Conservation (phyloP, 768 basidiomycete genomes). For the Tulasnella sp. region DNA sequence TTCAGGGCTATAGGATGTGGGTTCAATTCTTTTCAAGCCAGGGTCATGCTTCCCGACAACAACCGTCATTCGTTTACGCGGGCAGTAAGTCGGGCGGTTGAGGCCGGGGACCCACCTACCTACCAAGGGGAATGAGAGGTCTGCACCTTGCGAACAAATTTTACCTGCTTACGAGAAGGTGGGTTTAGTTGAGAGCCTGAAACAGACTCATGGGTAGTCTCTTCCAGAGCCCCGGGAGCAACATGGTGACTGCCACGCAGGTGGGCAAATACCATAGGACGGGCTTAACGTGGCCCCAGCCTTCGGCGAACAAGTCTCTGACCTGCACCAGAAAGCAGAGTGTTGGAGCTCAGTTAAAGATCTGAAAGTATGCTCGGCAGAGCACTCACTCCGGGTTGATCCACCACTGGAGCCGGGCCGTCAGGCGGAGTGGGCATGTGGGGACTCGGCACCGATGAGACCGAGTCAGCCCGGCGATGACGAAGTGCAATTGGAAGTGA, state of each 20-base stretch:
- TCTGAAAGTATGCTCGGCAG: neutral
- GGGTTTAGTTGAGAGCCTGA: neutral
- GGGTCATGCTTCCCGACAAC: neutral
- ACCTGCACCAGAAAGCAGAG: neutral
- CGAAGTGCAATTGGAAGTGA: neutral
- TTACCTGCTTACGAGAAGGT: neutral
- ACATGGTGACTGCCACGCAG: neutral
- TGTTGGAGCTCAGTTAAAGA: neutral
- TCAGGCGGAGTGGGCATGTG: neutral
- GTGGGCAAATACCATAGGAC: neutral
- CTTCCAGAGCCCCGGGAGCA: neutral
- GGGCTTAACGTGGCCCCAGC: neutral
- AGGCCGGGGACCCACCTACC: neutral
- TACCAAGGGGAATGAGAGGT: neutral
- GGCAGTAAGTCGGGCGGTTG: neutral
- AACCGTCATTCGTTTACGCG: neutral
- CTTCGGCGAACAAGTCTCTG: neutral
- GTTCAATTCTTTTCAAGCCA: too few species aligned
- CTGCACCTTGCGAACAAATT: neutral
- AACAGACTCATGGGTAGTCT: neutral
- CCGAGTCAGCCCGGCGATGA: neutral
- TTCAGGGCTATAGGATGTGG: too few species aligned
- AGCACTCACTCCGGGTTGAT: neutral
- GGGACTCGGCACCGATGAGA: neutral
- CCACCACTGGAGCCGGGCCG: neutral